These are phyloP conservation scores for Ganoderma leucocontextum DNA, from an alignment of 1,284 basidiomycete species.

Conservation along the genomic window DNA sequence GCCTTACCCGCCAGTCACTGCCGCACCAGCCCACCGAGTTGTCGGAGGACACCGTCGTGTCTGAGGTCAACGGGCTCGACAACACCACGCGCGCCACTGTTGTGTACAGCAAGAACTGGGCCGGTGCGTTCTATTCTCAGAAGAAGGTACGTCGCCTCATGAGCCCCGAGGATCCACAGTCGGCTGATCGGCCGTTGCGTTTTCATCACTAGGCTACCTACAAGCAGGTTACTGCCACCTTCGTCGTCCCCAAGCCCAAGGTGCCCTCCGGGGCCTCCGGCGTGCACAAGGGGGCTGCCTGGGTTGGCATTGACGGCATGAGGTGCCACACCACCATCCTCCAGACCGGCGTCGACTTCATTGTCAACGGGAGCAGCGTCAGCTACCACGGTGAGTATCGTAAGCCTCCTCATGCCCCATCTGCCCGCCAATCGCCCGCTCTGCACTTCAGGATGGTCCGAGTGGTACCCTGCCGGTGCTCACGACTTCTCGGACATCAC, in stretches of 20 bases:
- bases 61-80: constrained; percentile 7
- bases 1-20: constrained; percentile 25
- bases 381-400: constrained; percentile 37
- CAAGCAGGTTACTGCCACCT: constrained; percentile 43
- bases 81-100: constrained; percentile 26
- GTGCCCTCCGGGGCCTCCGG: constrained; percentile 32
- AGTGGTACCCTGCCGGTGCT: constrained; percentile 48
- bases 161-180: neutral
- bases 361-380: constrained; percentile 32
- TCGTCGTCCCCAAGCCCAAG: constrained; percentile 41
- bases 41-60: neutral
- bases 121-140: constrained; percentile 35
- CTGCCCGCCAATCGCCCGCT: neutral
- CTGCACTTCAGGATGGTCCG: constrained; percentile 45
- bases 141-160: constrained; percentile 25
- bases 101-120: constrained; percentile 40
- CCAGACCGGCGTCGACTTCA: constrained; percentile 42
- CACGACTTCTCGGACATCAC: constrained; percentile 44
- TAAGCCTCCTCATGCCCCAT: neutral
- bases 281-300: neutral
- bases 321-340: constrained; percentile 18
- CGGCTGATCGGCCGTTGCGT: neutral
- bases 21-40: constrained; percentile 22
- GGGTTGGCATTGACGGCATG: constrained; percentile 6
- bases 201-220: constrained; percentile 32